Base-by-base conservation (phyloP, 2,329 filamentous ascomycete species). In the Hypoxylon sp. region DNA sequence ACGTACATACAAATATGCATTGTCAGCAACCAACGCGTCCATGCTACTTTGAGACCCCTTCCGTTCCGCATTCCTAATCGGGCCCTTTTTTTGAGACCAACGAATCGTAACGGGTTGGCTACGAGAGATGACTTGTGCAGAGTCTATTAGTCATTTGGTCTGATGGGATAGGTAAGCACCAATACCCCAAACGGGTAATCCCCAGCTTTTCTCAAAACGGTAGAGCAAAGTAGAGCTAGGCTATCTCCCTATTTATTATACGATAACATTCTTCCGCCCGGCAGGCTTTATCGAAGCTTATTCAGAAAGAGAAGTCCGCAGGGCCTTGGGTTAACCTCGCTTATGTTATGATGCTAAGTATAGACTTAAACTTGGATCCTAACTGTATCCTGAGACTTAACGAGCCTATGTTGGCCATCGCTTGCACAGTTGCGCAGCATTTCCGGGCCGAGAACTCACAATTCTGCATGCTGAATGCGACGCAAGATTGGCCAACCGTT, bases 21-120 rank as follows among this genome's bases (percentile, higher is more conserved):
- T 71, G 69, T 71, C 69, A 71, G 69, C 69, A 70, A 69, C 53
- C 61, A 66, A 63, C 63, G 29, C 47, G 42, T 57, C 39, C 59
- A 71, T 65, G 39, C 62, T 37, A 69, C 66, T 60, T 58, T 64
- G 50, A 65, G 61, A 59, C 50, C 31, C 17, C 52, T 53, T 67
- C 61, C 60, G 61, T 64, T 70, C 67, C 67, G 63, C 46, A 62
- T 70, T 62, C 63, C 67, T 63, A 67, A 71, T 70, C 59, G 54
- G 67, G 63, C 37, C 54, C 53, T 62, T 31, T 31, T 44, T 54
- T 57, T 10, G 51, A 47, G 33, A 35, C 62, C 46, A 44, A 57
- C 63, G 55, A 60, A 63, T 67, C 42, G 37, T 31, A 39, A 22
- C 42, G 55, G 33, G 22, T 24, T 47, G 33, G 29, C 5, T 51